Percentiles rank a stretch among this genome's conserved stretches.
phyloP scores from a whole-genome alignment of 257 asterid genomes.

The Ilex aquifolium region DNA sequence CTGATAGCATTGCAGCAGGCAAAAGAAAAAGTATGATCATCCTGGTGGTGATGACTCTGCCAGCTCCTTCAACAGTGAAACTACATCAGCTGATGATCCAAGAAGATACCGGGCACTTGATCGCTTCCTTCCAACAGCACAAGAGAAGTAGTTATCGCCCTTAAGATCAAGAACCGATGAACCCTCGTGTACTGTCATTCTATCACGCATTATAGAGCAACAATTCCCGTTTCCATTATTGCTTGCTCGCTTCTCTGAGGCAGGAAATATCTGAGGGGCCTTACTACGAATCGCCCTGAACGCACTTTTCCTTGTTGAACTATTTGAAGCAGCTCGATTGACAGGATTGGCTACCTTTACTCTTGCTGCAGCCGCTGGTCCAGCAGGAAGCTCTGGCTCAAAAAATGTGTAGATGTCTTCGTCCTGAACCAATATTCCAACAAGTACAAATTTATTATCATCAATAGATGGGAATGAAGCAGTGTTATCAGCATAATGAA shows the following conservation, averaged over 20 bases:
- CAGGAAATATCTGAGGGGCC: conserved; percentile 20
- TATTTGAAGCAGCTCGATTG: conserved; percentile 28
- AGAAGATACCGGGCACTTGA: conserved; percentile 75
- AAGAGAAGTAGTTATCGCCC: conserved; percentile 80
- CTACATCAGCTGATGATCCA: conserved; percentile 71
- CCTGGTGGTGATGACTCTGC: neutral
- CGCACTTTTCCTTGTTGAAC: conserved; percentile 33
- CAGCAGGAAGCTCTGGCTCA: conserved; percentile 81
- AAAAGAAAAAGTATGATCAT: neutral
- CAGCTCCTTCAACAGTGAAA: conserved; percentile 56
- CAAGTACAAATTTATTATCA: no score
- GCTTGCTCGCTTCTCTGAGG: conserved; percentile 34
- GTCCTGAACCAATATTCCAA: conserved; percentile 32
- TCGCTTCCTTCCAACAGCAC: conserved; percentile 76
- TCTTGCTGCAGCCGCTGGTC: conserved; percentile 37
- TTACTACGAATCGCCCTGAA: conserved; percentile 28
- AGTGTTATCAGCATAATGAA: no score
- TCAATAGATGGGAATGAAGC: no score
- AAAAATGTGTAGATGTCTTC: conserved; percentile 81
- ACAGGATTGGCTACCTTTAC: conserved; percentile 40
- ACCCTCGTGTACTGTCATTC: conserved; percentile 66
- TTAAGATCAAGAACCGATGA: conserved; percentile 86
- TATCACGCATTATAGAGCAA: conserved; percentile 58
- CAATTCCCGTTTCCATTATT: conserved; percentile 38
- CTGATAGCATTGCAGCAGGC: no score